Conservation (phyloP, 805 yeast species). For the Cyberlindnera mississippiensis region DNA sequence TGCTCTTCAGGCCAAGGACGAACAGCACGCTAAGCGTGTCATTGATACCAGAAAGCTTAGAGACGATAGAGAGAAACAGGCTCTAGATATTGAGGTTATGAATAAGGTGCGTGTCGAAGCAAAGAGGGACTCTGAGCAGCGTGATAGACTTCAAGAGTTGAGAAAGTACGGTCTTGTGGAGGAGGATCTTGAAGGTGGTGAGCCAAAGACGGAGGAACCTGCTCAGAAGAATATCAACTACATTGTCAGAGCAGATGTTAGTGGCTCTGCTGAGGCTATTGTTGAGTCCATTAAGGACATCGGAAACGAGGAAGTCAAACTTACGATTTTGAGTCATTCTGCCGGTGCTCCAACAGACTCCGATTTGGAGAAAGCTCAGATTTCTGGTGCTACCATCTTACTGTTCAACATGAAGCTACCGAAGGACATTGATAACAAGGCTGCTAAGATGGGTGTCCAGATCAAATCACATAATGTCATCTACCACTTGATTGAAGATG, state of each 20-base stretch:
- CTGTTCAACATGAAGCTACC: constrained; percentile 76
- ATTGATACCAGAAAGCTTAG: constrained; percentile 62
- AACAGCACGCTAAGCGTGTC: constrained; percentile 71
- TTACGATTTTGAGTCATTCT: constrained; percentile 64
- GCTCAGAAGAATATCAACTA: constrained; percentile 44
- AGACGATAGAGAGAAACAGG: constrained; percentile 51
- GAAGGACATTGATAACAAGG: constrained; percentile 52
- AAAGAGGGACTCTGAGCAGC: constrained; percentile 46
- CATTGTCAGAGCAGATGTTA: constrained; percentile 85
- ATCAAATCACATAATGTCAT: constrained; percentile 73
- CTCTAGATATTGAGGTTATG: constrained; percentile 61
- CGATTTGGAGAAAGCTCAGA: constrained; percentile 63
- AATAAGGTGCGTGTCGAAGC: constrained; percentile 63
- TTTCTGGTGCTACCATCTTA: constrained; percentile 68
- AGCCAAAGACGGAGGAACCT: constrained; percentile 18
- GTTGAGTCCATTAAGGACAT: constrained; percentile 71
- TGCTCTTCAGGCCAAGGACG: constrained; percentile 71
- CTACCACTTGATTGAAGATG: constrained; percentile 83
- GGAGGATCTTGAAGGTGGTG: constrained; percentile 27
- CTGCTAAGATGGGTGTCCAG: constrained; percentile 51
- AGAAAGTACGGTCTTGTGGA: constrained; percentile 56
- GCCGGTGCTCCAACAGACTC: constrained; percentile 74
- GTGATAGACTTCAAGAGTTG: constrained; percentile 53
- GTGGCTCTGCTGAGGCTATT: constrained; percentile 94
- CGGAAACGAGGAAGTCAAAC: constrained; percentile 83